Base-by-base conservation (phyloP, 2,329 filamentous ascomycete genomes). In the Ceratocystis diversiconidia region DNA sequence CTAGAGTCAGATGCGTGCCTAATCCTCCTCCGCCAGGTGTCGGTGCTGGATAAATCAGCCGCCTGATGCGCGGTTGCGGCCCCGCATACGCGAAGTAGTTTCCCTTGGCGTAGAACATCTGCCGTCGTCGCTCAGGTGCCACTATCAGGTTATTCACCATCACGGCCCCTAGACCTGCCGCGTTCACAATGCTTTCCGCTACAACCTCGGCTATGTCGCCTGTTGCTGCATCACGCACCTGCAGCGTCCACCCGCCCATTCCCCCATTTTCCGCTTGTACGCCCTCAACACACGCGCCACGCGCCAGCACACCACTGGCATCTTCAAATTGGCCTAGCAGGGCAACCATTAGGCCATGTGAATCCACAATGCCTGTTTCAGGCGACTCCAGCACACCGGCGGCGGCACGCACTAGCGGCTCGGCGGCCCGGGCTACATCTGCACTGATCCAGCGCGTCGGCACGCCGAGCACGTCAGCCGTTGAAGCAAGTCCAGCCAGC, bases 1-100 rank as follows among this genome's bases (percentile, higher is more conserved):
- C 94, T 66, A 97, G 82, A 0, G 94, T 99, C 19, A 99, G 79
- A 75, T 99, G 94, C 0, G 94, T 97, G 61, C 94, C 94, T 0
- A 99, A 78, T 0, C 94, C 92, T 63, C 85, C 92, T 25, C 86
- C 83, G 1, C 92, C 92, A 0, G 91, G 88, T 7, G 88, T 79
- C 0, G 92, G 91, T 0, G 88, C 91, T 0, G 94, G 94, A 72
- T 97, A 99, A 62, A 99, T 80, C 25, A 99, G 83, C 0, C 88
- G 89, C 1, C 76, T 78, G 10, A 92, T 84, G 36, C 71, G 73
- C 0, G 90, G 92, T 0, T 72, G 72, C 0, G 85, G 83, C 1
- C 84, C 78, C 0, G 81, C 76, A 77, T 96, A 97, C 36, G 87
- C 88, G 77, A 95, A 97, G 78, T 99, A 99, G 68, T 90, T 92